A percentile compares a stretch with the other conserved stretches of the same genome.
Evolutionary conservation across 768 basidiomycete species (phyloP).

Genomic region (Trametes cinnabarina): DNA sequence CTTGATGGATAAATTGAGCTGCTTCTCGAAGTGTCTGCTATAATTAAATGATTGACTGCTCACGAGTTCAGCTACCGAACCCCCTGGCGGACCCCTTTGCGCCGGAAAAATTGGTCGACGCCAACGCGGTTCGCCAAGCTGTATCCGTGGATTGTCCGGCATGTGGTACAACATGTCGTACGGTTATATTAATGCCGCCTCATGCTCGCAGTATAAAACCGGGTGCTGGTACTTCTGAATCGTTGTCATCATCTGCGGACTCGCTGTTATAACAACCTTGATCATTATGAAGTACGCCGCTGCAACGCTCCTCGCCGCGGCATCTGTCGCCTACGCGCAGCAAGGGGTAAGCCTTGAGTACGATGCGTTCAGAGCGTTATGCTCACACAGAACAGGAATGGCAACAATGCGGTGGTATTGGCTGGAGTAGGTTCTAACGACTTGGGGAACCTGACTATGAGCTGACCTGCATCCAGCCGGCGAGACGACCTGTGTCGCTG

Average conservation of each 20-base stretch:
- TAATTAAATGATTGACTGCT: background rate
- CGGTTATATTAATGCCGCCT: background rate
- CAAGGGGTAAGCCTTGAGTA: slow-evolving; percentile 9
- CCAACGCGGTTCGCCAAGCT: background rate
- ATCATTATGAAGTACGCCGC: slow-evolving; percentile 24
- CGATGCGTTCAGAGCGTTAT: background rate
- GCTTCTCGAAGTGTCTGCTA: background rate
- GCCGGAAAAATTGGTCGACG: slow-evolving; percentile 14
- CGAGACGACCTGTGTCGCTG: slow-evolving; percentile 28
- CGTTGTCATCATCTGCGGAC: background rate
- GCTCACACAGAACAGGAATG: slow-evolving; percentile 17
- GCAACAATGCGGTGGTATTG: slow-evolving; percentile 30
- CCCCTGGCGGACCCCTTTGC: background rate
- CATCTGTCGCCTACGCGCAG: slow-evolving; percentile 24
- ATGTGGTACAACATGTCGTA: background rate
- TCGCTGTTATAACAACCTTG: background rate
- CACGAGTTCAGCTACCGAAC: slow-evolving; percentile 4
- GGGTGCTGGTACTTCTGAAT: too few species aligned
- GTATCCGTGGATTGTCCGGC: slow-evolving; percentile 16
- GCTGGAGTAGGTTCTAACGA: slow-evolving; percentile 23
- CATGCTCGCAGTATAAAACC: too few species aligned
- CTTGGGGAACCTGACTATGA: background rate
- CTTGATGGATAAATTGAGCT: too few species aligned
- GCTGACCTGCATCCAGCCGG: slow-evolving; percentile 20
- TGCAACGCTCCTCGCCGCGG: slow-evolving; percentile 23